phyloP scores from a whole-genome alignment of 1,139 yeast species.

The Candida sanyaensis region DNA sequence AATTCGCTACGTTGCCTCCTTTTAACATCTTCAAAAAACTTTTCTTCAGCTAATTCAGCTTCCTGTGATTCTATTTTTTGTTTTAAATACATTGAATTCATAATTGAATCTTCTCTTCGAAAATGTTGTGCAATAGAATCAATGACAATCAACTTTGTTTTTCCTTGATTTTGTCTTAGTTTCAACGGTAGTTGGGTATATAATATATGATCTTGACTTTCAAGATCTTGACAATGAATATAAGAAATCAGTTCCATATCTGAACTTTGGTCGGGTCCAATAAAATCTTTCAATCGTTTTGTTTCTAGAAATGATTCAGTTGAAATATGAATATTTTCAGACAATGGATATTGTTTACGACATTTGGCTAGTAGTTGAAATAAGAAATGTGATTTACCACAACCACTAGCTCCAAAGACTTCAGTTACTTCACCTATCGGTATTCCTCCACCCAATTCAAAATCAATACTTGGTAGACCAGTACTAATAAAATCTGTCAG shows the following conservation, averaged over 20 bases:
- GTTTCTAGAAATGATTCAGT: slow-evolving; percentile 80
- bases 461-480: slow-evolving; percentile 62
- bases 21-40: slow-evolving; percentile 21
- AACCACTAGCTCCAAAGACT: slow-evolving; percentile 79
- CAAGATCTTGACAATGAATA: slow-evolving; percentile 67
- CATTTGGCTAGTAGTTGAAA: slow-evolving; percentile 52
- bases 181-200: slow-evolving; percentile 69
- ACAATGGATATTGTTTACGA: slow-evolving; percentile 29
- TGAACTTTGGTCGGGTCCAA: slow-evolving; percentile 12
- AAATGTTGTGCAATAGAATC: slow-evolving; percentile 90
- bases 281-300: slow-evolving; percentile 45
- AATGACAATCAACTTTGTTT: slow-evolving; percentile 58
- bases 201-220: slow-evolving; percentile 72
- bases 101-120: slow-evolving; percentile 59
- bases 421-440: slow-evolving; percentile 71
- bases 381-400: slow-evolving; percentile 80
- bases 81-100: slow-evolving; percentile 28
- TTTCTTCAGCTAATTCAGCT: slow-evolving; percentile 16
- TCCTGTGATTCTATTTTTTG: slow-evolving; percentile 26
- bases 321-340: slow-evolving; percentile 55
- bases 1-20: slow-evolving; percentile 29
- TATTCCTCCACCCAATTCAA: slow-evolving; percentile 66
- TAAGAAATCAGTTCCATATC: slow-evolving; percentile 54
- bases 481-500: slow-evolving; percentile 44
- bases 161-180: slow-evolving; percentile 36